Conservation (phyloP, 2,329 filamentous ascomycete species). For the Bipolaris bicolor region DNA sequence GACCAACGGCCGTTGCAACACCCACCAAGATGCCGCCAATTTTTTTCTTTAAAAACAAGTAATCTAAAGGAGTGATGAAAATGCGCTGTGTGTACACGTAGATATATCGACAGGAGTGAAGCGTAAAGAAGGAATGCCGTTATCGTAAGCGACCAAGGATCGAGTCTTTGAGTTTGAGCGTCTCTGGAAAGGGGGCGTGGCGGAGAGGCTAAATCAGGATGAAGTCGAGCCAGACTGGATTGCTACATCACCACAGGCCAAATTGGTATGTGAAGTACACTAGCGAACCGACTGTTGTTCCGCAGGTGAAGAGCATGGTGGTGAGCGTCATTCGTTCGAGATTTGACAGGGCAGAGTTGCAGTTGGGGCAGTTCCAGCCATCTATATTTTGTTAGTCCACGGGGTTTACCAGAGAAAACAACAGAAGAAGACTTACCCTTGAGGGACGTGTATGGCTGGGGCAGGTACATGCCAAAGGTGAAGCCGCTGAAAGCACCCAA, state of each 20-base stretch:
- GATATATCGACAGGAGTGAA: conserved; percentile 31
- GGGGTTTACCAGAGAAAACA: too few relatives aligned
- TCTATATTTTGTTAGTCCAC: conserved; percentile 45
- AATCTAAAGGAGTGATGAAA: background rate
- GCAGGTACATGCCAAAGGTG: conserved; percentile 68
- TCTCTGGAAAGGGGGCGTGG: background rate
- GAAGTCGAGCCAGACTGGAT: background rate
- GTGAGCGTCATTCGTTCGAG: conserved; percentile 62
- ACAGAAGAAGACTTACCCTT: conserved; percentile 49
- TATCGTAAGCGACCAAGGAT: conserved; percentile 19
- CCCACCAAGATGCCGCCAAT: conserved; percentile 18
- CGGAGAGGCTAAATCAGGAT: background rate
- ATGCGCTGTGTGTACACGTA: conserved; percentile 18
- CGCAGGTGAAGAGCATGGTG: conserved; percentile 61
- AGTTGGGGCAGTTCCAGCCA: conserved; percentile 61
- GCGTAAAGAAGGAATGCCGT: conserved; percentile 29
- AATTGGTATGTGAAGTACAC: conserved; percentile 57
- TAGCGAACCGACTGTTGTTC: conserved; percentile 64
- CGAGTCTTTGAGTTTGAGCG: background rate
- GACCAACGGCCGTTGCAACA: background rate
- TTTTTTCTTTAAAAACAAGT: conserved; percentile 6
- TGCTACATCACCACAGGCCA: conserved; percentile 45
- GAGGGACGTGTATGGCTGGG: conserved; percentile 59
- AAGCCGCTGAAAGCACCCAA: conserved; percentile 59
- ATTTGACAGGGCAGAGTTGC: conserved; percentile 58